Base-by-base conservation (phyloP, 2,329 filamentous ascomycete species). In the Parastagonospora avenae region DNA sequence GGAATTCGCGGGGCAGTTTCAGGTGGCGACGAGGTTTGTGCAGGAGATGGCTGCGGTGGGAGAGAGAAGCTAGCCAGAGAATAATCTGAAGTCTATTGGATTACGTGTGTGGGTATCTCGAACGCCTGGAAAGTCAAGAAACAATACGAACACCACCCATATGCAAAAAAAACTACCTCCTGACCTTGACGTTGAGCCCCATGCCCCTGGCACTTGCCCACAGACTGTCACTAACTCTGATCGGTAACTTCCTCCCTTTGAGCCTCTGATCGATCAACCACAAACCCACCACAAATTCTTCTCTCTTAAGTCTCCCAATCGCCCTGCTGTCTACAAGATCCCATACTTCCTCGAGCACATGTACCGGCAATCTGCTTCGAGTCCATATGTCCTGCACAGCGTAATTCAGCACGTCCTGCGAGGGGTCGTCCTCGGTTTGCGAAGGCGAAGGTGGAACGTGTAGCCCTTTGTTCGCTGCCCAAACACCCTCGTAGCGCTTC, bases 181-280 rank as follows among this genome's bases (percentile, higher is more conserved):
- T 44, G 12, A 73, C 67, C 46, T 67, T 72, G 41, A 75, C 64
- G 46, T 68, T 73, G 10, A 75, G 68, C 0, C 79, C 78, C 31
- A 80, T 59, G 0, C 75, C 72, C 42, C 76, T 74, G 4, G 82
- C 89, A 63, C 88, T 91, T 28, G 80, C 81, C 90, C 90, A 94
- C 4, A 93, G 87, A 64, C 88, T 91, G 42, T 87, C 85, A 44
- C 82, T 82, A 8, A 93, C 88, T 63, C 82, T 84, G 11, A 82
- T 76, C 0, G 91, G 90, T 15, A 93, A 78, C 77, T 94, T 94
- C 52, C 90, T 78, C 1, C 90, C 91, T 59, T 88, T 85, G n/a
- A 94, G 76, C 52, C 89, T 78, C 78, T 92, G 89, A 70, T 94
- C 90, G 31, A 94, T 83, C 42, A 94, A 75, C 89, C 90, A 94